A percentile compares a stretch with the other conserved stretches of the same genome.
Evolutionary conservation across 2,329 filamentous ascomycete genomes (phyloP).

Genomic region (Aspergillus proliferans): DNA sequence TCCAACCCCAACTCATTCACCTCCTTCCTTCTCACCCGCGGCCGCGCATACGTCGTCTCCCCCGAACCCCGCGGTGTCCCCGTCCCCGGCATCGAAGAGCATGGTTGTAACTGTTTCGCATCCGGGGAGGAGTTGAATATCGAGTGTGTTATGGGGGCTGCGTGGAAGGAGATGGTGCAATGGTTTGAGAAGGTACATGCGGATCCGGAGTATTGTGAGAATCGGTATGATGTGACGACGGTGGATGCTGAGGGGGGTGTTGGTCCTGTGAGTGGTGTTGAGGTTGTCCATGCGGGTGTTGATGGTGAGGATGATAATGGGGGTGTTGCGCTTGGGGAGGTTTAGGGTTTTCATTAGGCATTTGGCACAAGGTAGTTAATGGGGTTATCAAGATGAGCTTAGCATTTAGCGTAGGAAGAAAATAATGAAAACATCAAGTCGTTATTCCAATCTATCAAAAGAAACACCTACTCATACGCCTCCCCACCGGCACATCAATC

Average conservation of each 20-base stretch:
- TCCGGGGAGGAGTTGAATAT: conserved; percentile 54
- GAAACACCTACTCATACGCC: neutral
- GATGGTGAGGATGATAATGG: conserved; percentile 4
- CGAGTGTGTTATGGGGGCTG: conserved; percentile 58
- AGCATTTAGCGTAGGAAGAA: too few species aligned
- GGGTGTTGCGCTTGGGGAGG: neutral
- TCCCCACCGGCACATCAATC: neutral
- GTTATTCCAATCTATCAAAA: neutral
- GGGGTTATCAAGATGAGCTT: neutral
- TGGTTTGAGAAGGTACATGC: conserved; percentile 57
- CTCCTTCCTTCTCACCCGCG: conserved; percentile 45
- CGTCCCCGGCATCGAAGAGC: conserved; percentile 48
- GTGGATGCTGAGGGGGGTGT: conserved; percentile 11
- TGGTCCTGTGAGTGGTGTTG: too few species aligned
- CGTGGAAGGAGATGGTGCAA: conserved; percentile 49
- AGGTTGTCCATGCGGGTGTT: neutral
- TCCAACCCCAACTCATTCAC: conserved; percentile 14
- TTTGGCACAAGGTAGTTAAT: neutral
- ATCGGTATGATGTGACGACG: conserved; percentile 22
- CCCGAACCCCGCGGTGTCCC: conserved; percentile 46
- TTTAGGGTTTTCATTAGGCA: neutral
- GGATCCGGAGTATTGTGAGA: conserved; percentile 37
- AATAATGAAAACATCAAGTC: too few species aligned
- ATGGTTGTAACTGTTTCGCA: conserved; percentile 65
- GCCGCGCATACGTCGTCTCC: conserved; percentile 57